Conservation (phyloP, 805 yeast species). For the Candida qinlingensis region DNA sequence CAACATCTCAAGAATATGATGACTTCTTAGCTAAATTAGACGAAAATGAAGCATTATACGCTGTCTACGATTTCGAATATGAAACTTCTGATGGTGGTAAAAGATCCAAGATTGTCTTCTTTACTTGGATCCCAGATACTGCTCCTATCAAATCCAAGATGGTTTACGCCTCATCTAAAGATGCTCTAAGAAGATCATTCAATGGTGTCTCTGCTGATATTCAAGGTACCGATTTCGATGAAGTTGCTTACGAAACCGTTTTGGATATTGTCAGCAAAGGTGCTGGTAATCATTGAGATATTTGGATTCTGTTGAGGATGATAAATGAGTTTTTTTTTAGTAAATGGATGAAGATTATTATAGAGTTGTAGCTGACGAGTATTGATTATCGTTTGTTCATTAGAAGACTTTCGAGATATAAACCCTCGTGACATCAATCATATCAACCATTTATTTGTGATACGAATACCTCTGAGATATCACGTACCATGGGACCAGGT, state of each 20-base stretch:
- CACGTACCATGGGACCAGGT: too few species aligned
- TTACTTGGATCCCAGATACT: conserved; percentile 97
- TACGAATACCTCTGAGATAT: too few species aligned
- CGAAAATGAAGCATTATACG: conserved; percentile 94
- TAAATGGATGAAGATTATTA: too few species aligned
- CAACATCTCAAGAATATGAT: conserved; percentile 73
- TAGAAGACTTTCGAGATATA: too few species aligned
- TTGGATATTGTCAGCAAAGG: conserved; percentile 74
- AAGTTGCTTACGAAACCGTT: conserved; percentile 91
- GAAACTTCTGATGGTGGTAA: conserved; percentile 92
- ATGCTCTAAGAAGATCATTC: conserved; percentile 94
- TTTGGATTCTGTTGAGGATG: too few species aligned
- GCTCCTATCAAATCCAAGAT: conserved; percentile 94
- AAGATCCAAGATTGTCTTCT: conserved; percentile 67
- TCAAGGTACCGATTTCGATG: conserved; percentile 97
- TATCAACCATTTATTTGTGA: too few species aligned
- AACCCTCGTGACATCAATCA: too few species aligned
- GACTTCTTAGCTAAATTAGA: conserved; percentile 83
- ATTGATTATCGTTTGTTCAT: too few species aligned
- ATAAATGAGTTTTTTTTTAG: too few species aligned
- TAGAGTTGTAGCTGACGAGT: too few species aligned
- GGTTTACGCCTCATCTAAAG: conserved; percentile 98
- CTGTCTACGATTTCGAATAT: conserved; percentile 95
- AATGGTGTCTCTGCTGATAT: conserved; percentile 92
- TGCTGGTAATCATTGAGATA: conserved; percentile 15